Percentiles rank a stretch among this genome's conserved stretches.
Evolutionary conservation across 192 early-diverging fungal genomes (phyloP).

Genomic region (Linnemannia schmuckeri): DNA sequence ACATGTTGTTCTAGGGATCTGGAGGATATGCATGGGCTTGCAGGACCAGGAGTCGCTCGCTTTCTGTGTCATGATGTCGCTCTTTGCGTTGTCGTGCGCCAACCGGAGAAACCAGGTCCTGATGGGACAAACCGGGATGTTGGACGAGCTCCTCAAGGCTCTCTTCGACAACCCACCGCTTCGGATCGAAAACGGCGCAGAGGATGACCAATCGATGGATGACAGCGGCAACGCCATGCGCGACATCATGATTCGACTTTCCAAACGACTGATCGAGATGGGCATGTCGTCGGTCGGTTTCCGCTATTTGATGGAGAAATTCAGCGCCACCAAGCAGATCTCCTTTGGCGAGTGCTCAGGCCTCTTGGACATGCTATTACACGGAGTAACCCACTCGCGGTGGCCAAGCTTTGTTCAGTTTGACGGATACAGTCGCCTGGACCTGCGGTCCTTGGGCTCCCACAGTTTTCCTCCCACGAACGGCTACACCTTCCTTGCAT

Average conservation of each 20-base stretch:
- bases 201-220: not conserved
- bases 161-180: conserved; percentile 37
- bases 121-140: conserved; percentile 64
- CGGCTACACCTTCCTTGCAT: conserved; percentile 72
- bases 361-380: conserved; percentile 67
- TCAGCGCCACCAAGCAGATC: conserved; percentile 57
- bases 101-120: conserved; percentile 69
- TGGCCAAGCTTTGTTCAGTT: conserved; percentile 77
- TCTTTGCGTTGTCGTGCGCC: conserved; percentile 60
- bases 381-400: conserved; percentile 63
- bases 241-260: conserved; percentile 57
- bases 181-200: conserved; percentile 13
- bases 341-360: conserved; percentile 52
- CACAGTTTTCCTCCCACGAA: conserved; percentile 68
- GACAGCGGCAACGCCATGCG: conserved; percentile 46
- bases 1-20: conserved; percentile 48
- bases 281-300: conserved; percentile 68
- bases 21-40: conserved; percentile 55
- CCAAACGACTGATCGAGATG: conserved; percentile 68
- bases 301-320: conserved; percentile 68
- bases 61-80: conserved; percentile 54
- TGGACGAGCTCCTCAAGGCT: conserved; percentile 58
- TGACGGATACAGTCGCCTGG: conserved; percentile 62
- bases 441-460: conserved; percentile 57
- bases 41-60: conserved; percentile 54